phyloP scores from a whole-genome alignment of 352 stramenopile genomes.

The Phytopythium vexans region DNA sequence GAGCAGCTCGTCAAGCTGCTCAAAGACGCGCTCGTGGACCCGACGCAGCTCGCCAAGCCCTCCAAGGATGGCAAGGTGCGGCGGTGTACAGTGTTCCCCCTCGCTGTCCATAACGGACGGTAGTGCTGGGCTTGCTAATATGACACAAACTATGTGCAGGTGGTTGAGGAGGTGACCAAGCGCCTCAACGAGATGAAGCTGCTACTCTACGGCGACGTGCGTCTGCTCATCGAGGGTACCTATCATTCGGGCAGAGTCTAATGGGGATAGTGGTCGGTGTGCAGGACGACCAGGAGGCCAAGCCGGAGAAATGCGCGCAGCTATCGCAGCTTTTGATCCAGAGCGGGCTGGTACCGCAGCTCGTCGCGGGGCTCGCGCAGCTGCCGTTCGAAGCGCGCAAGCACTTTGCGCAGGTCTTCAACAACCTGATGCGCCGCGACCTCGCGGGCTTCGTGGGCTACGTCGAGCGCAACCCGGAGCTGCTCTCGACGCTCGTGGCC shows the following conservation, averaged over 20 bases:
- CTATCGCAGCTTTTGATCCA: conserved; percentile 70
- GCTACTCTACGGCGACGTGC: conserved; percentile 74
- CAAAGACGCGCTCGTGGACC: conserved; percentile 64
- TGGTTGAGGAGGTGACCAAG: conserved; percentile 73
- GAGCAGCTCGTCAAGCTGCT: conserved; percentile 83
- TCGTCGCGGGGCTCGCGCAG: conserved; percentile 61
- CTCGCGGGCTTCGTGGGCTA: conserved; percentile 81
- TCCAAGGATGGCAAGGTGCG: conserved; percentile 59
- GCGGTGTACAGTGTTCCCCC: background rate
- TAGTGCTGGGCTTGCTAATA: background rate
- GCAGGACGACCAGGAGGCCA: conserved; percentile 73
- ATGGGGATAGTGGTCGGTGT: background rate
- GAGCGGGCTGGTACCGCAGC: conserved; percentile 62
- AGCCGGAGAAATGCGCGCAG: conserved; percentile 76
- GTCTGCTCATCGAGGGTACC: conserved; percentile 4
- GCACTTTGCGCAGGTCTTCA: conserved; percentile 86
- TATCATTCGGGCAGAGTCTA: background rate
- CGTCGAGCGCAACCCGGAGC: conserved; percentile 60
- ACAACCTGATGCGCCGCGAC: conserved; percentile 88
- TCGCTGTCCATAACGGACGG: background rate
- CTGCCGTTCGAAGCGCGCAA: conserved; percentile 87
- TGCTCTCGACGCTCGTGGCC: conserved; percentile 74
- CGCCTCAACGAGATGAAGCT: conserved; percentile 84
- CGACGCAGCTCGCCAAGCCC: conserved; percentile 39
- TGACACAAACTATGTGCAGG: conserved; percentile 6